These are phyloP conservation scores for Dipodascus albidus DNA, from an alignment of 805 yeast species.

Conservation along the genomic window DNA sequence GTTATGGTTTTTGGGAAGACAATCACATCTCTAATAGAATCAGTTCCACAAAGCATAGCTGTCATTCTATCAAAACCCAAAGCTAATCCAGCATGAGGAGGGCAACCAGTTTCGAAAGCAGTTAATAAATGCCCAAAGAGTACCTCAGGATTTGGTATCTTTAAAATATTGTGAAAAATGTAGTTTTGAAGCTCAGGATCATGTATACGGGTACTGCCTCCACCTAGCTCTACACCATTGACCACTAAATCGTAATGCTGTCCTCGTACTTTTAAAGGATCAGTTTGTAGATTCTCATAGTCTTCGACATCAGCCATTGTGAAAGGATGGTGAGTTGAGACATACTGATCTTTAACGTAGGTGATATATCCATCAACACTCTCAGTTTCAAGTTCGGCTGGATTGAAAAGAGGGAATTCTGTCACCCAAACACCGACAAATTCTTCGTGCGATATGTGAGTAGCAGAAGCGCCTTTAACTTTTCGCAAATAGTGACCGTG, in stretches of 20 bases:
- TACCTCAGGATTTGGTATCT: slow-evolving; percentile 42
- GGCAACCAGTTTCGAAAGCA: slow-evolving; percentile 85
- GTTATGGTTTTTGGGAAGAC: slow-evolving; percentile 91
- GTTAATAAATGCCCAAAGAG: slow-evolving; percentile 77
- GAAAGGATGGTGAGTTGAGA: slow-evolving; percentile 93
- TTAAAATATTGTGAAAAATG: slow-evolving; percentile 54
- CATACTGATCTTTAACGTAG: slow-evolving; percentile 38
- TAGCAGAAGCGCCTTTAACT: slow-evolving; percentile 3
- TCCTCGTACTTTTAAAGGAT: slow-evolving; percentile 62
- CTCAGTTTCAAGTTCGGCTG: slow-evolving; percentile 34
- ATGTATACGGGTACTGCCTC: slow-evolving; percentile 93
- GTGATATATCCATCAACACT: slow-evolving; percentile 39
- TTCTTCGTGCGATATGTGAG: background rate
- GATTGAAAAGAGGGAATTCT: slow-evolving; percentile 88
- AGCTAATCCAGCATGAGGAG: slow-evolving; percentile 98
- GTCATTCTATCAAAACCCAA: slow-evolving; percentile 89
- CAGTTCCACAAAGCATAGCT: slow-evolving; percentile 73
- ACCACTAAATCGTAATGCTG: slow-evolving; percentile 91
- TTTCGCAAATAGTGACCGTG: slow-evolving; percentile 34
- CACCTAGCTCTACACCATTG: slow-evolving; percentile 94
- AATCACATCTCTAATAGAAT: slow-evolving; percentile 81
- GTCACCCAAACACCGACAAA: slow-evolving; percentile 55
- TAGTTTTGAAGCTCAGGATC: slow-evolving; percentile 68
- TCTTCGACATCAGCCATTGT: slow-evolving; percentile 79
- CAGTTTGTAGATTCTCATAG: slow-evolving; percentile 38